Percentiles rank a stretch among this genome's conserved stretches.
Evolutionary conservation across 768 basidiomycete species (phyloP).

Genomic region (Rhodotorula paludigena): DNA sequence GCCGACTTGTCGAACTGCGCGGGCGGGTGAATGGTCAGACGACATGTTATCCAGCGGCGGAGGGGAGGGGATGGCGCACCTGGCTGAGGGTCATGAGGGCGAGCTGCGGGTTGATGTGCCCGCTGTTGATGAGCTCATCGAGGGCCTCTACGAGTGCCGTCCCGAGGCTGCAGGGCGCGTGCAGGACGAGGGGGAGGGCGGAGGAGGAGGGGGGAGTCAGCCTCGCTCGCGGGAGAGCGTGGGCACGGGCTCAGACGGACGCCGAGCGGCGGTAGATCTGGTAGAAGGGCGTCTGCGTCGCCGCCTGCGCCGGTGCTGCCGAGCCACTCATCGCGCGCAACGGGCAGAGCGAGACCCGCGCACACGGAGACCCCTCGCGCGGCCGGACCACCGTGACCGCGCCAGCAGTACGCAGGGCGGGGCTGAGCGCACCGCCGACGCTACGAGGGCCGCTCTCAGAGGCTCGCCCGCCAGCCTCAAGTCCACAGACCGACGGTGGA

Average conservation of each 20-base stretch:
- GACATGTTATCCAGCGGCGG: not conserved
- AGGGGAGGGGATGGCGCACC: slow-evolving; percentile 52
- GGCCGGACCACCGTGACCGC: too few species aligned
- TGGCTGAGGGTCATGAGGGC: slow-evolving; percentile 99
- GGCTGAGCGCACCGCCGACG: too few species aligned
- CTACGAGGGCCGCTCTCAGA: too few species aligned
- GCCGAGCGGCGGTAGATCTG: slow-evolving; percentile 89
- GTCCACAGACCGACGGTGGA: too few species aligned
- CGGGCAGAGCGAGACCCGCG: not conserved
- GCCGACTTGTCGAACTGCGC: slow-evolving; percentile 89
- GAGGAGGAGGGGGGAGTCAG: not conserved
- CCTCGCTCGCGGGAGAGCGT: not conserved
- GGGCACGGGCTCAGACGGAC: slow-evolving; percentile 54
- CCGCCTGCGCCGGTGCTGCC: slow-evolving; percentile 11
- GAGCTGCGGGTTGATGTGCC: slow-evolving; percentile 91
- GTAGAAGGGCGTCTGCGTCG: slow-evolving; percentile 62
- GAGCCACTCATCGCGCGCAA: too few species aligned
- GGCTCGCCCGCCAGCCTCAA: too few species aligned
- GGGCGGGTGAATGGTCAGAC: not conserved
- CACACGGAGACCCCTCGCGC: too few species aligned
- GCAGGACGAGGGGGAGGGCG: not conserved
- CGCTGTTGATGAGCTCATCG: slow-evolving; percentile 95
- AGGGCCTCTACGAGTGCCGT: slow-evolving; percentile 96
- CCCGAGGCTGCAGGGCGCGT: slow-evolving; percentile 64
- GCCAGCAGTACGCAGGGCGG: too few species aligned